Evolutionary conservation across 2,329 filamentous ascomycete genomes (phyloP).

Genomic region (Rhynchosporium graminicola): DNA sequence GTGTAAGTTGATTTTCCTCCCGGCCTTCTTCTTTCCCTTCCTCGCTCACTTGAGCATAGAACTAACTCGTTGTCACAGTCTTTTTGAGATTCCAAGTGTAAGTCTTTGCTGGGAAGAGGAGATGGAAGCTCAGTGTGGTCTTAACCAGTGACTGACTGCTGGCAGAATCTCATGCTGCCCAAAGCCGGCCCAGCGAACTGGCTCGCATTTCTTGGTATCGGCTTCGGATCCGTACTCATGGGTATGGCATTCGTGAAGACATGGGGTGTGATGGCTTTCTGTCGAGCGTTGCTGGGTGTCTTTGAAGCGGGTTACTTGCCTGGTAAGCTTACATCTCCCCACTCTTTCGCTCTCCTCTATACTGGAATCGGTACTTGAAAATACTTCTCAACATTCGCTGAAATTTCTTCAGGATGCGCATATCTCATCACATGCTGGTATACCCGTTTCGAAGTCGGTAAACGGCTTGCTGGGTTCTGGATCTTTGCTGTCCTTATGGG

Average conservation of each 20-base stretch:
- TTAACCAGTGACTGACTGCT: neutral
- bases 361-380: neutral
- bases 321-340: neutral
- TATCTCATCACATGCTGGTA: conserved; percentile 19
- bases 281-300: conserved; percentile 27
- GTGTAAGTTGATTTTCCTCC: neutral
- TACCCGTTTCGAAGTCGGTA: conserved; percentile 16
- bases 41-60: neutral
- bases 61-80: neutral
- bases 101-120: neutral
- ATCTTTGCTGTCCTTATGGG: conserved; percentile 8
- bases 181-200: conserved; percentile 16
- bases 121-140: neutral
- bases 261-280: conserved; percentile 26
- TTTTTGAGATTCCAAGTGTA: conserved; percentile 18
- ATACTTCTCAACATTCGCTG: too few relatives aligned
- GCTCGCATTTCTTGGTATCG: conserved; percentile 14
- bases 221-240: conserved; percentile 14
- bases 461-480: conserved; percentile 14
- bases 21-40: too few relatives aligned
- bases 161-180: conserved; percentile 14
- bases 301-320: conserved; percentile 32
- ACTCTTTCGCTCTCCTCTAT: neutral
- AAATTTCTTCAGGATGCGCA: conserved; percentile 3
- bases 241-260: conserved; percentile 39